These are phyloP conservation scores for Saprolegnia parasitica DNA, from an alignment of 352 stramenopile species.

Conservation along the genomic window DNA sequence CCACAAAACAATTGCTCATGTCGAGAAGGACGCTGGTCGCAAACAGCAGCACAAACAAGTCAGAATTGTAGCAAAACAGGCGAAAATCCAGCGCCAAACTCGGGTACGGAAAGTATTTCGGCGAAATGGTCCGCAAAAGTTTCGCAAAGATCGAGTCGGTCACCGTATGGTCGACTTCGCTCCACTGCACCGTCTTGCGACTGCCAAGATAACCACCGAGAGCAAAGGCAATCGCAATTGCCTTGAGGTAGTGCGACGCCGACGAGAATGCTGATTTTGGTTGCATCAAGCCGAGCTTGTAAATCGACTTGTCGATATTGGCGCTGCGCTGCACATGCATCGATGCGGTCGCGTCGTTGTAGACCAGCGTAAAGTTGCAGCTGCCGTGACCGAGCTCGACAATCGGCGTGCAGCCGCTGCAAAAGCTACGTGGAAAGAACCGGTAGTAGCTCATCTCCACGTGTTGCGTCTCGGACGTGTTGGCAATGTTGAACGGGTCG, in stretches of 20 bases:
- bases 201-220: not conserved
- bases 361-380: not conserved
- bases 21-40: conserved; percentile 4
- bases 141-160: not conserved
- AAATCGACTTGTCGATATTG: not conserved
- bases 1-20: not conserved
- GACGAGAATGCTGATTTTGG: not conserved
- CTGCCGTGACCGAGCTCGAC: not conserved
- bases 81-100: conserved; percentile 12
- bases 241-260: not conserved
- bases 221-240: not conserved
- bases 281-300: not conserved
- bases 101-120: conserved; percentile 1
- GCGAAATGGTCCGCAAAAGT: not conserved
- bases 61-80: conserved; percentile 27
- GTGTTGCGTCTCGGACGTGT: not conserved
- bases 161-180: not conserved
- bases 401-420: not conserved
- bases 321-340: not conserved
- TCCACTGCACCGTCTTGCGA: not conserved
- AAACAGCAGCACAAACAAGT: conserved; percentile 26
- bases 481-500: not conserved
- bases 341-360: not conserved
- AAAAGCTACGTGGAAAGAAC: not conserved
- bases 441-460: not conserved